Evolutionary conservation across 257 asterid species (phyloP), one percentile per base, ranked within the genome.

Genomic region (Ehretia macrophylla): DNA sequence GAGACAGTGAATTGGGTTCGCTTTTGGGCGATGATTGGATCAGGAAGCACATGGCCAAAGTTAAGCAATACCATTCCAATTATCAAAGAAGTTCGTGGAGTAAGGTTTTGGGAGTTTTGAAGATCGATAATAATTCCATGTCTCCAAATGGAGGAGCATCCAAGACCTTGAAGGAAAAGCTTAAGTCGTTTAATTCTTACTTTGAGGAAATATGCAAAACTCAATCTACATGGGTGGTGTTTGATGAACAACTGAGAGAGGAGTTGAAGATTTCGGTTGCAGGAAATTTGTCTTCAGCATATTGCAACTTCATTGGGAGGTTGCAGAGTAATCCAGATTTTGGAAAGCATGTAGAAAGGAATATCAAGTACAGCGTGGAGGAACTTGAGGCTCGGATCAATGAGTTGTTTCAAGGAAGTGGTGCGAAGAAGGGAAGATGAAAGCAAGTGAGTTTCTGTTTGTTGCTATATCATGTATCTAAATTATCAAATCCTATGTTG

Each of bases 1-100:
- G 67, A 18, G 97, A 84, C 55, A 77, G 76, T 8, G 99, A 86
- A 56, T 55, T 93, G 80, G 99, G 96, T 22, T 56, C 81, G 0
- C 85, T 92, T 1, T 74, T 92, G 17, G 99, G 96, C 1, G 95
- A 86, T 59, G 96, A 92, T 72, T 92, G 99, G 99, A 69, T 84
- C 23, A 73, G 84, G 72, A 88, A 92, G 63, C 96, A 86, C 70
- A 44, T 75, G 0, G 91, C 97, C 1, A 93, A 89, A 74, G 74
- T 85, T 18, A 81, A 81, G 72, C 97, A 84, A 72, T 88, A 80
- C 69, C 96, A 78, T 55, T 86, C 70, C 65, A 93, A 79, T 69
- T 93, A 93, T 68, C 97, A 89, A 20, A 75, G 96, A 61, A 83
- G 96, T 48, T 86, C 97, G 0, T 93, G 99, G 99, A 86, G 87